These are phyloP conservation scores for Colletotrichum sp. DNA, from an alignment of 2,329 filamentous ascomycete genomes.

Conservation along the genomic window DNA sequence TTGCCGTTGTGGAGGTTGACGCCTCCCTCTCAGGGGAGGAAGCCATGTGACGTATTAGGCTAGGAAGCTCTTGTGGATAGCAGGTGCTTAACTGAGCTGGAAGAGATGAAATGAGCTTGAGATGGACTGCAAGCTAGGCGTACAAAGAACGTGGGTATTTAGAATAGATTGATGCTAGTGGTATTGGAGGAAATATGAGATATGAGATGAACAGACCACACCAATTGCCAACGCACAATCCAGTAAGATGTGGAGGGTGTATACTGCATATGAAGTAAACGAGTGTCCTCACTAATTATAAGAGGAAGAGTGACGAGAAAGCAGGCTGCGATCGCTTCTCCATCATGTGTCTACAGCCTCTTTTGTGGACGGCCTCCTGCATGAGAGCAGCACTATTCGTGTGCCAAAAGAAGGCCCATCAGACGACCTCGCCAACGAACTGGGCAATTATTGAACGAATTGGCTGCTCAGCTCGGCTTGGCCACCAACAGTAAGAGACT, in stretches of 20 bases:
- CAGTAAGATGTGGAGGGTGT: neutral
- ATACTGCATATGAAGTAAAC: neutral
- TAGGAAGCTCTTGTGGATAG: neutral
- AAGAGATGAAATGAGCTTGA: neutral
- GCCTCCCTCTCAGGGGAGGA: neutral
- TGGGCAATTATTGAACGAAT: neutral
- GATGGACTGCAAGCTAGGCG: neutral
- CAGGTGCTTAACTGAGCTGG: neutral
- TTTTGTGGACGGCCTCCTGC: neutral
- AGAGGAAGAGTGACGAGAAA: neutral
- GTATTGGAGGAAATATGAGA: neutral
- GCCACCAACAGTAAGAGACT: neutral
- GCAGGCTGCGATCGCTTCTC: neutral
- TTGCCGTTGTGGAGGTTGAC: neutral
- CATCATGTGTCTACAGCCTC: neutral
- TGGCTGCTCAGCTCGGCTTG: neutral
- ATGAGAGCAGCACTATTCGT: neutral
- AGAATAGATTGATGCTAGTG: rapidly evolving
- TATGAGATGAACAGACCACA: neutral
- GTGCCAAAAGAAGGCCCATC: neutral
- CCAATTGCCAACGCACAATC: neutral
- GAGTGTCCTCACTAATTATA: neutral
- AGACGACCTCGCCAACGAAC: neutral
- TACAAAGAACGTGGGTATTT: neutral
- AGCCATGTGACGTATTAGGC: neutral